phyloP scores from a whole-genome alignment of 1,284 basidiomycete genomes.

The Ceratobasidium sp. region DNA sequence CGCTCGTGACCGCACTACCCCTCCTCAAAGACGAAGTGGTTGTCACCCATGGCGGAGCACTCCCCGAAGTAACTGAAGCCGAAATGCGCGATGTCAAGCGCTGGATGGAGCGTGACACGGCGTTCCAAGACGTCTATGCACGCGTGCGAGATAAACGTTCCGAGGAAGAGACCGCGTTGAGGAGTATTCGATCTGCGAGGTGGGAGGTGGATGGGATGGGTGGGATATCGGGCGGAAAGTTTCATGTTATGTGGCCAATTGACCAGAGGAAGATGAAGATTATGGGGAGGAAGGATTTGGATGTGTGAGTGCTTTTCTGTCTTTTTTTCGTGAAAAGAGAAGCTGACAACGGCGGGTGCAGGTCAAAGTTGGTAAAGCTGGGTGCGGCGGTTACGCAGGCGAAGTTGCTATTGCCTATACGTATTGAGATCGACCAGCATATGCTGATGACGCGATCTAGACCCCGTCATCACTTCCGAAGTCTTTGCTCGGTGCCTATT shows the following conservation, averaged over 20 bases:
- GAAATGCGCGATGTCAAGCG: conserved; percentile 61
- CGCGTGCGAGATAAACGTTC: conserved; percentile 51
- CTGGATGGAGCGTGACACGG: conserved; percentile 65
- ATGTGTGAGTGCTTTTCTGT: conserved; percentile 58
- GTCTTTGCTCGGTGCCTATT: conserved; percentile 89
- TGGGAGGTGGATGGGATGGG: conserved; percentile 51
- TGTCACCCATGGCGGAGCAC: conserved; percentile 58
- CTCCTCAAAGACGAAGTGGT: conserved; percentile 58
- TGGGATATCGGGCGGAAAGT: conserved; percentile 53
- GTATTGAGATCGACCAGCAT: conserved; percentile 89
- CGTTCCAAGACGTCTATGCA: conserved; percentile 57
- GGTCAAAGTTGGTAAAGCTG: conserved; percentile 5
- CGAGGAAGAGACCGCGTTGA: conserved; percentile 53
- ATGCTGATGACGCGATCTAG: conserved; percentile 57
- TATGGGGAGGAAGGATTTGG: conserved; percentile 68
- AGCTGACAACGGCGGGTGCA: background rate
- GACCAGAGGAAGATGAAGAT: conserved; percentile 60
- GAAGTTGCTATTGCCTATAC: conserved; percentile 90
- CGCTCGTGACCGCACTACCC: conserved; percentile 71
- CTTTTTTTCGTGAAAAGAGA: background rate
- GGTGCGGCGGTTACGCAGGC: conserved; percentile 50
- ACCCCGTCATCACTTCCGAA: conserved; percentile 89
- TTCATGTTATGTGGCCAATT: conserved; percentile 74
- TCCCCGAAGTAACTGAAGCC: conserved; percentile 64
- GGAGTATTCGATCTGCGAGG: conserved; percentile 50